phyloP scores from a whole-genome alignment of 768 basidiomycete genomes.

The Suillus brevipes region DNA sequence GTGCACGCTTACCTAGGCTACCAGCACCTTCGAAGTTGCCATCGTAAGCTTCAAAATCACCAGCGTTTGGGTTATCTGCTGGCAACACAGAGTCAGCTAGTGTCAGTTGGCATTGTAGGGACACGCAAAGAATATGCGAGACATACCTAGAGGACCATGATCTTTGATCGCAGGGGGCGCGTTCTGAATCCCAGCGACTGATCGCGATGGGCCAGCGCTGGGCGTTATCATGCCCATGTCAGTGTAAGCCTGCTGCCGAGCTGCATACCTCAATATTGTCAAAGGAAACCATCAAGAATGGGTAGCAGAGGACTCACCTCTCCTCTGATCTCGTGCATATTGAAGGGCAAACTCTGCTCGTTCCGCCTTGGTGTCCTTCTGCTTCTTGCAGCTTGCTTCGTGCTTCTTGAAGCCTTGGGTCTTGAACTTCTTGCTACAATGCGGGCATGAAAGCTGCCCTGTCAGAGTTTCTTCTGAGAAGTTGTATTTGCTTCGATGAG shows the following conservation, averaged over 20 bases:
- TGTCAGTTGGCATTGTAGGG: not conserved
- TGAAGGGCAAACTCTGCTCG: not conserved
- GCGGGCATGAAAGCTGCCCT: not conserved
- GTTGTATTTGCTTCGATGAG: not conserved
- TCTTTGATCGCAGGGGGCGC: not conserved
- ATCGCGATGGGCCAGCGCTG: not conserved
- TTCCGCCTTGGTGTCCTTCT: not conserved
- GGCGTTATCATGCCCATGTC: not conserved
- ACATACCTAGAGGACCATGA: not conserved
- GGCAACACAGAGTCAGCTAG: not conserved
- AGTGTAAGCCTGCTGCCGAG: not conserved
- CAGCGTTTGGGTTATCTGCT: not conserved
- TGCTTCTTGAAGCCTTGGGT: slow-evolving; percentile 8
- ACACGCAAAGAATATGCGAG: not conserved
- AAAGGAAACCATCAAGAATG: not conserved
- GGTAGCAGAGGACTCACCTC: slow-evolving; percentile 3
- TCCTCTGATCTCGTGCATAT: not conserved
- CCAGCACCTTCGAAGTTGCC: not conserved
- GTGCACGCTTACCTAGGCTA: too few relatives aligned
- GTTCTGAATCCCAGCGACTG: not conserved
- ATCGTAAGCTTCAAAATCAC: not conserved
- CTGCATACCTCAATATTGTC: not conserved
- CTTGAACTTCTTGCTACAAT: slow-evolving; percentile 1
- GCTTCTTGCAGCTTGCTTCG: not conserved
- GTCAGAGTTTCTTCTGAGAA: not conserved